Percentiles rank a stretch among this genome's conserved stretches.
Evolutionary conservation across 2,329 filamentous ascomycete genomes (phyloP).

Genomic region (Stachybotrys chartarum): DNA sequence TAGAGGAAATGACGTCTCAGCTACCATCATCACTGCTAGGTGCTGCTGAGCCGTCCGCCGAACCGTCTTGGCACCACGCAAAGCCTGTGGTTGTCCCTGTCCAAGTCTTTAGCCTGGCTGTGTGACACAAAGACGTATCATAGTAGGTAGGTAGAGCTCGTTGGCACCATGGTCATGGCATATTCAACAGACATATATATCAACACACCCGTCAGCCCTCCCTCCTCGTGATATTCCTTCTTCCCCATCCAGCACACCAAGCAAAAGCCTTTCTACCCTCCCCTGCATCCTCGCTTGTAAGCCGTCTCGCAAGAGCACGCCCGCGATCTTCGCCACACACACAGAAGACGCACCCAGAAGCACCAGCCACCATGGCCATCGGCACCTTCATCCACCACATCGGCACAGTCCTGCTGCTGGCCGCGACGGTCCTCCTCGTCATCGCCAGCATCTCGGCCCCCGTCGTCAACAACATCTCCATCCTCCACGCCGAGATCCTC

Average conservation of each 20-base stretch:
- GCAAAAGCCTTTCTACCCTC: too few relatives aligned
- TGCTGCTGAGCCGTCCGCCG: too few relatives aligned
- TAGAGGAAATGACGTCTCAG: too few relatives aligned
- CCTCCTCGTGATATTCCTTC: neutral
- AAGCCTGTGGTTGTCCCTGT: neutral
- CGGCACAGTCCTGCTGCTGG: slow-evolving; percentile 50
- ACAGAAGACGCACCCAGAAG: slow-evolving; percentile 5
- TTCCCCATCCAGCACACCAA: too few relatives aligned
- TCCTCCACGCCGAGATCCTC: slow-evolving; percentile 44
- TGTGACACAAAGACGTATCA: neutral
- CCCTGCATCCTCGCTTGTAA: too few relatives aligned
- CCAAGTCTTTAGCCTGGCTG: neutral
- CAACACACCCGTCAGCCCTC: slow-evolving; percentile 1
- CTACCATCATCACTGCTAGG: too few relatives aligned
- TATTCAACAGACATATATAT: neutral
- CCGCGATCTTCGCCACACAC: slow-evolving; percentile 2
- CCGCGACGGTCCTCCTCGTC: slow-evolving; percentile 47
- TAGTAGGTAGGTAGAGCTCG: too few relatives aligned
- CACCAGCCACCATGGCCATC: slow-evolving; percentile 32
- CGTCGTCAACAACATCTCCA: slow-evolving; percentile 45
- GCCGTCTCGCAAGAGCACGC: neutral
- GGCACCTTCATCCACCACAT: slow-evolving; percentile 47
- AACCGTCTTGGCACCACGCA: neutral
- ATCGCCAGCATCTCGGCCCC: slow-evolving; percentile 53
- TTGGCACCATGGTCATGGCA: too few relatives aligned